Conservation (phyloP, 176 grass and related monocot species). For the Oryza glumipatula region DNA sequence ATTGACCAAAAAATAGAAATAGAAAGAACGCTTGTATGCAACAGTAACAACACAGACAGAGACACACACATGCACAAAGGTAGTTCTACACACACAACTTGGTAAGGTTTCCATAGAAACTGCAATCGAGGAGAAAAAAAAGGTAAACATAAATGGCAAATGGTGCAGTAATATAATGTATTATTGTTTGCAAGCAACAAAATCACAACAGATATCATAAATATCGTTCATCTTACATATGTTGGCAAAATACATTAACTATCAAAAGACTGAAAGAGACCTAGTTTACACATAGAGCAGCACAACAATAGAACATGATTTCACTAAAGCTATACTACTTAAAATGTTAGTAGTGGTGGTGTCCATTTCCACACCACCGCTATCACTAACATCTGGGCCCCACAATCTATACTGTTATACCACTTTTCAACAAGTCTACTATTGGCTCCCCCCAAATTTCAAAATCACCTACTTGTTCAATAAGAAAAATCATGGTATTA, state of each 20-base stretch:
- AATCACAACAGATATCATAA: not conserved
- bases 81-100: not conserved
- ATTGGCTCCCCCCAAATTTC: no score
- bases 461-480: no score
- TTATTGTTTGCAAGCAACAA: not conserved
- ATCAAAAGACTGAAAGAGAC: not conserved
- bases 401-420: no score
- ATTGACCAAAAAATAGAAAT: not conserved
- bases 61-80: not conserved
- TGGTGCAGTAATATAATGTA: not conserved
- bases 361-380: no score
- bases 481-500: no score
- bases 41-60: not conserved
- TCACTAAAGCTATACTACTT: not conserved
- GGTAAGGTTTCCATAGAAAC: not conserved
- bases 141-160: not conserved
- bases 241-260: not conserved
- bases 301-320: constrained; percentile 5
- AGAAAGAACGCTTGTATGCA: not conserved
- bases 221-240: not conserved
- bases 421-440: no score
- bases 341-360: no score
- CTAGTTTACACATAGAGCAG: not conserved
- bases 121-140: not conserved
- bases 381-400: no score